Evolutionary conservation across 1,139 yeast species (phyloP), one percentile per base, ranked within the genome.

Genomic region (Scheffersomyces insectosa): DNA sequence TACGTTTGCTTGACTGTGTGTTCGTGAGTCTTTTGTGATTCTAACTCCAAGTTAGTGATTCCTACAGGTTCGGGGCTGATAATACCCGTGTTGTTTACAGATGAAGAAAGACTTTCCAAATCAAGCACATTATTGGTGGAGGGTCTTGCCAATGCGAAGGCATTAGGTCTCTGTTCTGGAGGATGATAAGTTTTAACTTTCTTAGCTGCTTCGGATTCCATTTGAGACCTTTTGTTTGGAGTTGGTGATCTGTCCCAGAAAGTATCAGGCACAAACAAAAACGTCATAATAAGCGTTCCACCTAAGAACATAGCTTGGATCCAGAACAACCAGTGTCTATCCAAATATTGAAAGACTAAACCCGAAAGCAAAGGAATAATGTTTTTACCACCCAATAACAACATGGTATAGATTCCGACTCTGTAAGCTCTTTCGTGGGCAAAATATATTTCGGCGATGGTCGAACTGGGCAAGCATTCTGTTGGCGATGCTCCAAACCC

Each of bases 341-440:
- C 70, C 41, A 76, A 59, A 43, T 66, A 56, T 44, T 75, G 70
- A 42, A 82, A 77, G 10, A 81, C 72, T 45, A 82, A 71, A 5
- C 79, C 82, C 4, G 84, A 71, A 13, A 79, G 70, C 52, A 82
- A 62, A 7, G 87, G 87, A 13, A 82, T 70, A 38, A 82, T 62
- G 54, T 80, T 82, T 50, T 82, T 82, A 25, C 87, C 87, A 9
- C 87, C 87, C 28, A 82, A 66, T 53, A 82, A 62, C 42, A 82
- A 66, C 65, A 82, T 69, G 13, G 87, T 82, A 58, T 82, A 82
- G 37, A 82, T 68, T 2, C 87, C 87, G 6, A 80, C 65, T 47
- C 87, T 69, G 55, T 81, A 82, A 6, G 87, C 87, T 48, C 87
- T 70, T 56, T 82, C 86, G 54, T 82, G 86, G 35, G 82, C 79